Evolutionary conservation across 176 grass and related monocot species (phyloP).

Genomic region (Olyra latifolia): DNA sequence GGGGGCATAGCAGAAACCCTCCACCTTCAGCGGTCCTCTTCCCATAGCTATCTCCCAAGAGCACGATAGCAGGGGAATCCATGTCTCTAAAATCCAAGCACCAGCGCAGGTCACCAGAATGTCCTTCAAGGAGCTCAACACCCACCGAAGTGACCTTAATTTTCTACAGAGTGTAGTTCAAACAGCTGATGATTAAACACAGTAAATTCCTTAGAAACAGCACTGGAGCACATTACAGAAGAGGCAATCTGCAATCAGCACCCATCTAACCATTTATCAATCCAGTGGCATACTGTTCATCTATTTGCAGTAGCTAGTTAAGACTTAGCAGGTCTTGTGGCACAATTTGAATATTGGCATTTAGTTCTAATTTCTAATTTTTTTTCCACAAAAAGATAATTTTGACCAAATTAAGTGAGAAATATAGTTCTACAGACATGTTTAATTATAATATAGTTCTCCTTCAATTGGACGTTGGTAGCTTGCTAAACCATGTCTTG

Average conservation of each 20-base stretch:
- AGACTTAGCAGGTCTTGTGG: neutral
- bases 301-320: neutral
- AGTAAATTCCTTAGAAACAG: conserved; percentile 6
- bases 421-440: conserved; percentile 2
- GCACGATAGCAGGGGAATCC: conserved; percentile 76
- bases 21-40: conserved; percentile 77
- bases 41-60: conserved; percentile 74
- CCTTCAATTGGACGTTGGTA: neutral
- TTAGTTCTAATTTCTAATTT: neutral
- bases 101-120: conserved; percentile 76
- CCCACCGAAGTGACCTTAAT: conserved; percentile 87
- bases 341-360: neutral
- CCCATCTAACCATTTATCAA: neutral
- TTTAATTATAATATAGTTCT: neutral
- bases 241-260: neutral
- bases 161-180: conserved; percentile 61
- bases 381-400: neutral
- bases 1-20: conserved; percentile 90
- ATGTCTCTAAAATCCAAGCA: conserved; percentile 99
- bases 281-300: neutral
- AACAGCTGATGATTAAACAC: conserved; percentile 20
- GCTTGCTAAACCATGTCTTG: neutral
- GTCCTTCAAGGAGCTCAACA: conserved; percentile 76
- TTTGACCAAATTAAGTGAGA: neutral
- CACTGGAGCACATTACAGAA: conserved; percentile 17